Conservation (phyloP, 1,284 basidiomycete genomes). For the Melampsora medusae region DNA sequence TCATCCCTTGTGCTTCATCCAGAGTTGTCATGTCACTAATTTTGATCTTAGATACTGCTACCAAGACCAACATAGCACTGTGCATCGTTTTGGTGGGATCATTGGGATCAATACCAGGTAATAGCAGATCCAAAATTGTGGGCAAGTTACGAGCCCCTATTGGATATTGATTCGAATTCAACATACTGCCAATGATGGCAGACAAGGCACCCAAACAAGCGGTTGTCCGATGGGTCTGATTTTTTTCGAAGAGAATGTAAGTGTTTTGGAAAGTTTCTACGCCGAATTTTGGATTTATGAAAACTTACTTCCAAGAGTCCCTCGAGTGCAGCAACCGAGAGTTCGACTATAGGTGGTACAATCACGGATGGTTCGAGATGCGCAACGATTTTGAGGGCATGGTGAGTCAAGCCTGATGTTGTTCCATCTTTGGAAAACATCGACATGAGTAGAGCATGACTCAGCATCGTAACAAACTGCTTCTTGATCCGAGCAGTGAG, state of each 20-base stretch:
- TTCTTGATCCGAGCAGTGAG: constrained; percentile 78
- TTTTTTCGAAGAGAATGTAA: neutral
- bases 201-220: constrained; percentile 85
- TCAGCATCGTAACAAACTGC: constrained; percentile 75
- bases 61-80: constrained; percentile 52
- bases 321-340: constrained; percentile 85
- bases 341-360: constrained; percentile 87
- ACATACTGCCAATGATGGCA: constrained; percentile 72
- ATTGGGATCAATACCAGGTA: constrained; percentile 92
- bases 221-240: constrained; percentile 79
- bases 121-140: constrained; percentile 80
- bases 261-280: constrained; percentile 45
- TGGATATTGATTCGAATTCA: constrained; percentile 71
- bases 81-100: constrained; percentile 83
- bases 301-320: constrained; percentile 76
- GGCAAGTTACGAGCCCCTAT: constrained; percentile 84
- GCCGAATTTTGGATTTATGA: constrained; percentile 1
- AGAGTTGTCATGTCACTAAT: constrained; percentile 70
- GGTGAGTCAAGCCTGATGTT: constrained; percentile 67
- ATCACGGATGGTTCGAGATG: constrained; percentile 81
- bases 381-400: constrained; percentile 69
- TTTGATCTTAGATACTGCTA: constrained; percentile 63
- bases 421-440: constrained; percentile 82
- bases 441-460: constrained; percentile 82
- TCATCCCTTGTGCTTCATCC: constrained; percentile 45